Base-by-base conservation (phyloP, 2,329 filamentous ascomycete genomes). In the Calonectria naviculata region DNA sequence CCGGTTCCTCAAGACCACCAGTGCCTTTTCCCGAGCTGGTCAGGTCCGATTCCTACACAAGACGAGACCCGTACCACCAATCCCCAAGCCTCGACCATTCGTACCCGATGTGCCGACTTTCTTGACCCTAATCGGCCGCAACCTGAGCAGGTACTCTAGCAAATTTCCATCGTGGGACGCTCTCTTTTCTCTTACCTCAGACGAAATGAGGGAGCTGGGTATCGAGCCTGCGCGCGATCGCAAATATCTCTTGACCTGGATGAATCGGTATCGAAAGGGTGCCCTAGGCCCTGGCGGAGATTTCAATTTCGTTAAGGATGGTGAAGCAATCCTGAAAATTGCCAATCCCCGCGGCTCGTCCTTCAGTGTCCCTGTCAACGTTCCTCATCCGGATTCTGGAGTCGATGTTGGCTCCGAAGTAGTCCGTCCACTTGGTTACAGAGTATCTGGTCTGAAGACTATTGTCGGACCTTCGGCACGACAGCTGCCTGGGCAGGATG, bases 131-230 rank as follows among this genome's bases (percentile, higher is more conserved):
- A 98, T 98, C 84, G 97, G 97, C 77, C 95, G 97, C 74, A 92
- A 92, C 78, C 91, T 98, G 78, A 92, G 89, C 79, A 91, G 93
- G 80, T 94, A 98, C 86, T 90, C 93, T 60, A 88, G 90, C 84
- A 98, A 98, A 84, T 94, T 99, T 78, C 91, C 94, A 3, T 93
- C 93, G 13, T 98, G 97, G 97, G 93, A 97, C 65, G 90, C 94
- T 7, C 91, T 99, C 54, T 98, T 98, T 88, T 92, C 92, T 54
- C 88, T 97, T 74, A 92, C 91, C 26, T 95, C 94, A 21, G 83
- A 88, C 52, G 92, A 98, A 84, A 88, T 99, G 75, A 91, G 92
- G 75, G 92, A 96, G 77, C 88, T 97, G 21, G 96, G 97, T 67
- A 89, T 98, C 73, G 96, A 98, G 82, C 95, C 95, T 17, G 90